Conservation (phyloP, 2,329 filamentous ascomycete genomes). For the Dactylonectria estremocensis region DNA sequence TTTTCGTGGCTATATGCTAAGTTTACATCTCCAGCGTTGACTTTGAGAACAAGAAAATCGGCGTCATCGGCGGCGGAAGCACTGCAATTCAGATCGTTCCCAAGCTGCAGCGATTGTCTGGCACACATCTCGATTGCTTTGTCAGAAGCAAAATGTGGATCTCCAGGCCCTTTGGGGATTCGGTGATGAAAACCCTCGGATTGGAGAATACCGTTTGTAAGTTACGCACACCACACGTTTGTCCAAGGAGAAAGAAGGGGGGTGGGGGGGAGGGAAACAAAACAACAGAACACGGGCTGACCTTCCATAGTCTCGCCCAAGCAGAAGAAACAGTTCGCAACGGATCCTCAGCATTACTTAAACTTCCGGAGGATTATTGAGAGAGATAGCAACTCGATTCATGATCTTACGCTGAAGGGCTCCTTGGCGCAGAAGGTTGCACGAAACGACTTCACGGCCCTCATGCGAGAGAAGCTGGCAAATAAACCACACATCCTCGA, state of each 20-base stretch:
- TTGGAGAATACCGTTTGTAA: neutral
- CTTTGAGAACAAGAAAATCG: conserved; percentile 19
- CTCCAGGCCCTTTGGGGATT: conserved; percentile 2
- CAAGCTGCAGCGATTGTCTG: conserved; percentile 3
- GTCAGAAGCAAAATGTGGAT: conserved; percentile 10
- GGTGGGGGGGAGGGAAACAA: neutral
- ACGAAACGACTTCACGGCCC: neutral
- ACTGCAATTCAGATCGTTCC: conserved; percentile 24
- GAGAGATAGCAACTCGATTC: neutral
- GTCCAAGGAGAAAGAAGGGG: neutral
- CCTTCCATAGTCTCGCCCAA: neutral
- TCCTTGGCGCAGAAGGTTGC: neutral
- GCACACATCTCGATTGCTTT: neutral
- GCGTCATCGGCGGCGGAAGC: conserved; percentile 23
- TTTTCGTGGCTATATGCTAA: neutral
- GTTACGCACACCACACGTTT: neutral
- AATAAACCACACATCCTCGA: conserved; percentile 3
- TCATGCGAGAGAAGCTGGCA: conserved; percentile 9
- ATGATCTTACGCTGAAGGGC: neutral
- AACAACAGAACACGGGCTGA: neutral
- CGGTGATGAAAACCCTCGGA: conserved; percentile 7
- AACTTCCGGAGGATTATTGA: neutral
- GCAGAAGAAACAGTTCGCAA: neutral
- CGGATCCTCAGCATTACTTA: neutral
- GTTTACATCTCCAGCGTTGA: neutral